Evolutionary conservation across 352 stramenopile species (phyloP).

Genomic region (Phytophthora chlamydospora): DNA sequence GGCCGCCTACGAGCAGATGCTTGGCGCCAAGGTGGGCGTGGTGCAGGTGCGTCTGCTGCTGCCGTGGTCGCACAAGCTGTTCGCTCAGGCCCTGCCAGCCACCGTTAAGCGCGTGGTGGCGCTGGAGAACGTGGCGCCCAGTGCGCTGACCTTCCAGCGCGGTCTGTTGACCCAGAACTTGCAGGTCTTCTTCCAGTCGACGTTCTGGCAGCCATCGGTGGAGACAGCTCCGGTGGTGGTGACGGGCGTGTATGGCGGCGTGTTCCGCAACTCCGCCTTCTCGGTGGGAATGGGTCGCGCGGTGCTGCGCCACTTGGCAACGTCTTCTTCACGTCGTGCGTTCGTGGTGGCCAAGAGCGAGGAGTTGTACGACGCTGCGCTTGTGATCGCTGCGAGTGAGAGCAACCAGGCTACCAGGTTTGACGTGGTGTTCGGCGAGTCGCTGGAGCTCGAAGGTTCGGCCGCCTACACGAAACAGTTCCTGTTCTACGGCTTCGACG

Average conservation of each 20-base stretch:
- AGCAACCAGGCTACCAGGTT: slow-evolving; percentile 55
- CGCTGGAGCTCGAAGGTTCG: slow-evolving; percentile 42
- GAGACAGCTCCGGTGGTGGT: slow-evolving; percentile 45
- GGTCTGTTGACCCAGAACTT: slow-evolving; percentile 73
- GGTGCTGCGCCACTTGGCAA: slow-evolving; percentile 62
- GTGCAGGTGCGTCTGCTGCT: slow-evolving; percentile 75
- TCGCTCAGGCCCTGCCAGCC: slow-evolving; percentile 61
- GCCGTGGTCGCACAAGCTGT: slow-evolving; percentile 79
- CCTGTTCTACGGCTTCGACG: slow-evolving; percentile 90
- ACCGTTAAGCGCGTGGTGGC: slow-evolving; percentile 68
- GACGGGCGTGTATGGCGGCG: slow-evolving; percentile 74
- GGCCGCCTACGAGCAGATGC: slow-evolving; percentile 77
- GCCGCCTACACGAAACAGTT: slow-evolving; percentile 86
- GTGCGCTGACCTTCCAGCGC: slow-evolving; percentile 68
- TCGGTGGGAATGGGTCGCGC: slow-evolving; percentile 69
- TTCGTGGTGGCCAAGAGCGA: slow-evolving; percentile 88
- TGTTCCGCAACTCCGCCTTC: slow-evolving; percentile 71
- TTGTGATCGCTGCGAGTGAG: slow-evolving; percentile 38
- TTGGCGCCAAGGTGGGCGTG: slow-evolving; percentile 77
- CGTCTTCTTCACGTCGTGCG: slow-evolving; percentile 46
- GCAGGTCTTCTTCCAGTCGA: slow-evolving; percentile 77
- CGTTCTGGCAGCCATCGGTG: slow-evolving; percentile 34
- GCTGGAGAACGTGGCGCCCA: slow-evolving; percentile 69
- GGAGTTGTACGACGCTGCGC: slow-evolving; percentile 57
- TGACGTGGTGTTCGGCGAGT: slow-evolving; percentile 62